A percentile compares a stretch with the other conserved stretches of the same genome.
phyloP scores from a whole-genome alignment of 2,329 filamentous ascomycete species.

The Penicillium janthinellum region DNA sequence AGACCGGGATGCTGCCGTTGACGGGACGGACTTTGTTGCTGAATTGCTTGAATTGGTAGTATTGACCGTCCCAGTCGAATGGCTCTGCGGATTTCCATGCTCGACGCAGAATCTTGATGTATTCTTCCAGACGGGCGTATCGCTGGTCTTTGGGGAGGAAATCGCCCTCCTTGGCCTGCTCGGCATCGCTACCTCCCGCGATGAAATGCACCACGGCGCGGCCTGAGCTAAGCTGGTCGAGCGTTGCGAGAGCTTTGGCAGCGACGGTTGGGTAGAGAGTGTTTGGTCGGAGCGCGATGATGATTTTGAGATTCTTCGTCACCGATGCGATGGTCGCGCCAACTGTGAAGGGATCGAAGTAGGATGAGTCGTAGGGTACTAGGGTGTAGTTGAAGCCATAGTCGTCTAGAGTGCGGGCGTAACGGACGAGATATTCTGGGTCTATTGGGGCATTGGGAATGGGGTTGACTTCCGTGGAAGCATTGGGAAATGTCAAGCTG shows the following conservation, averaged over 20 bases:
- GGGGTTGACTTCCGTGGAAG: conserved; percentile 58
- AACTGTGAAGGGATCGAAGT: conserved; percentile 60
- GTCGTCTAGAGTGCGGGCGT: conserved; percentile 41
- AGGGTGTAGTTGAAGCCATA: conserved; percentile 65
- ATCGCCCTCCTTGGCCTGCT: conserved; percentile 63
- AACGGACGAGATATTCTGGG: conserved; percentile 28
- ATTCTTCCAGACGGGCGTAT: conserved; percentile 62
- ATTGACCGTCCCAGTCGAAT: conserved; percentile 64
- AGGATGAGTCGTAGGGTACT: conserved; percentile 60
- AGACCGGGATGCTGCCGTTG: conserved; percentile 59
- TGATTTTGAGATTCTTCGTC: conserved; percentile 63
- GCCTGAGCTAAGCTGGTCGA: conserved; percentile 61
- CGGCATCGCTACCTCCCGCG: conserved; percentile 61
- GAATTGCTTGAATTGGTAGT: conserved; percentile 63
- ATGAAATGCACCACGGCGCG: conserved; percentile 66
- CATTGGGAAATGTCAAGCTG: conserved; percentile 59
- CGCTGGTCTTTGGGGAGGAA: conserved; percentile 61
- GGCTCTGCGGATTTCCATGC: conserved; percentile 60
- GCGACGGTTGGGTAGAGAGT: conserved; percentile 64
- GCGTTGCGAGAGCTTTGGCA: conserved; percentile 62
- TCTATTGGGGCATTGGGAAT: conserved; percentile 57
- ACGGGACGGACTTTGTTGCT: conserved; percentile 56
- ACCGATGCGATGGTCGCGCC: conserved; percentile 59
- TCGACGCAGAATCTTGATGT: conserved; percentile 61
- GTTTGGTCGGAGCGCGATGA: conserved; percentile 64